phyloP scores from a whole-genome alignment of 768 basidiomycete species.

The Mycena vitilis region DNA sequence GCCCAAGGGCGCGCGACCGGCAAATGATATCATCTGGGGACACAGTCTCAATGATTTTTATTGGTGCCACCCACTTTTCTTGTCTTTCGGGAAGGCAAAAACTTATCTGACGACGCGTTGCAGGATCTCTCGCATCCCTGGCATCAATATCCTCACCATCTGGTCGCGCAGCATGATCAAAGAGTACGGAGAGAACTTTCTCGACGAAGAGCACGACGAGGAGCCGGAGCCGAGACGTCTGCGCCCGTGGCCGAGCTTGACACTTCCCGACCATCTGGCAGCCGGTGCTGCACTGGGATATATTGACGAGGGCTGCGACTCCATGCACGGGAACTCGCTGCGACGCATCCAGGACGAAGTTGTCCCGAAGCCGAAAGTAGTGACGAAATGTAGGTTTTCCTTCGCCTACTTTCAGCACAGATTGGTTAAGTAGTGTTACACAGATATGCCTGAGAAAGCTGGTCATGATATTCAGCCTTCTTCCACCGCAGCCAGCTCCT shows the following conservation, averaged over 20 bases:
- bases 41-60: constrained; percentile 41
- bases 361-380: neutral
- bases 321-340: neutral
- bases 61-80: constrained; percentile 33
- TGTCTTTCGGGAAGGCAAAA: neutral
- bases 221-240: constrained; percentile 33
- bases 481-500: neutral
- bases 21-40: constrained; percentile 45
- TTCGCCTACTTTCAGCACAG: neutral
- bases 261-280: constrained; percentile 23
- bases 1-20: constrained; percentile 38
- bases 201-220: constrained; percentile 16
- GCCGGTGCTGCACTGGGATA: neutral
- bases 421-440: neutral
- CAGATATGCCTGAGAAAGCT: neutral
- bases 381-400: neutral
- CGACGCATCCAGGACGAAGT: constrained; percentile 1
- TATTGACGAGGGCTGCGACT: constrained; percentile 16
- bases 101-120: neutral
- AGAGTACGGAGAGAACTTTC: constrained; percentile 43
- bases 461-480: neutral
- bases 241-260: constrained; percentile 35
- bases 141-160: constrained; percentile 41
- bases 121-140: constrained; percentile 41
- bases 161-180: constrained; percentile 51